Base-by-base conservation (phyloP, 441 rosid species). In the Pelargonium fulgidum region DNA sequence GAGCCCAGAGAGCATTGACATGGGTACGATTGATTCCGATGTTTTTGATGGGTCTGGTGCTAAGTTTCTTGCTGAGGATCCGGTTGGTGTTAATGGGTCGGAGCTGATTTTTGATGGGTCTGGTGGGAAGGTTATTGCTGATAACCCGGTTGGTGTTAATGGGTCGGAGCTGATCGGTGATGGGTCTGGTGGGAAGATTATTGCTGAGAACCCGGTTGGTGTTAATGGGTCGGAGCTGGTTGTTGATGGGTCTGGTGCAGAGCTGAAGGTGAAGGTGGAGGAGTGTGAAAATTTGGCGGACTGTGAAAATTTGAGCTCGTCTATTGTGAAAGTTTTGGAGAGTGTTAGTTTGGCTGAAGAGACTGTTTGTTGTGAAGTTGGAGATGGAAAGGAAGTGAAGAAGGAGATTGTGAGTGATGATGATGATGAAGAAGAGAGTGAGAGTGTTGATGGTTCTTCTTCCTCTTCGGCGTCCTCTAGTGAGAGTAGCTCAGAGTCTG, bases 271-370 rank as follows among this genome's bases (percentile, higher is more conserved):
- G 70, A 76, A 79, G 16, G 39, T 67, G 52, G 75, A 70, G 75
- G 77, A 47, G 72, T 17, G 58, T 54, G 77, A 69, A 33, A 65
- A 72, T 41, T 73, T 65, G 72, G 81, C 65, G 56, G 12, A 71
- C 39, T 24, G 29, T 24, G 2, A 4, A 4, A 4, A 3, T 39
- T 70, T 80, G 70, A 81, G 81, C 36, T 76, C 71, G 67, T 82
- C 72, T 77, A 81, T 87, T 67, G 91, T 80, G 78, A 76, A 82
- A 66, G 82, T 72, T 66, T 71, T 91, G 78, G 81, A 36, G 41
- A 36, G 41, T 36, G 85, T 87, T 54, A 80, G 82, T 73, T 84
- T 82, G 79, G 70, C 61, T 22, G 67, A 67, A 33, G 69, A 59
- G 26, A 16, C 48, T 8, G 41, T 24, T 48, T 20, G 61, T 71